Base-by-base conservation (phyloP, 2,329 filamentous ascomycete genomes). In the Thyridium curvatum region DNA sequence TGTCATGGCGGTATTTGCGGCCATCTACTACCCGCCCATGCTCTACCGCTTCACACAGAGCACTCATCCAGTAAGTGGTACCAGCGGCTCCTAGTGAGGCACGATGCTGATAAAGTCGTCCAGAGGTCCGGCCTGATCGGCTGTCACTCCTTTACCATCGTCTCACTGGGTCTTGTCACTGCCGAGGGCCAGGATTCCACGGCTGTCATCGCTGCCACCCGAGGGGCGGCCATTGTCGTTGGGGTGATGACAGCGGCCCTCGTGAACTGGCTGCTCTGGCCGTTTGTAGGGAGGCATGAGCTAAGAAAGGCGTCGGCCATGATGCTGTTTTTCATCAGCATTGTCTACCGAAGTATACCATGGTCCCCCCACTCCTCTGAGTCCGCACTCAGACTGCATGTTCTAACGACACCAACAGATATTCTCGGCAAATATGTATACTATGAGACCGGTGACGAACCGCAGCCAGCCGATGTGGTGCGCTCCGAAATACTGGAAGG, bases 211-310 rank as follows among this genome's bases (percentile, higher is more conserved):
- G 68, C 68, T 8, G 67, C 68, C 43, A 65, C 68, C 29, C 61
- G 66, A 31, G 74, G 74, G 1, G 46, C 69, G 3, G 64, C 69
- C 0, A 71, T 80, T 42, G 58, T 77, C 3, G 52, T 77, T 16
- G 76, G 75, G 3, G 69, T 75, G 3, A 60, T 72, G 1, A 63
- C 69, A 2, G 72, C 75, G 1, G 62, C 79, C 10, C 44, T 75
- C 1, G 66, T 78, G 12, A 79, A 78, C 46, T 79, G 74, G 74
- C 49, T 75, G 12, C 56, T 80, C 4, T 80, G 76, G 76, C 76
- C 76, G 3, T 80, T 80, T 44, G 65, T 79, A 5, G 75, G 76
- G 10, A 64, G 76, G 12, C 74, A 78, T 46, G 75, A 79, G 50
- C 62, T 80, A 12, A 60, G 75, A 16, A 72, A 69, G 41, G 73